A percentile compares a stretch with the other conserved stretches of the same genome.
These are phyloP conservation scores for Xylaria sp. DNA, from an alignment of 2,329 filamentous ascomycete species.

Conservation along the genomic window DNA sequence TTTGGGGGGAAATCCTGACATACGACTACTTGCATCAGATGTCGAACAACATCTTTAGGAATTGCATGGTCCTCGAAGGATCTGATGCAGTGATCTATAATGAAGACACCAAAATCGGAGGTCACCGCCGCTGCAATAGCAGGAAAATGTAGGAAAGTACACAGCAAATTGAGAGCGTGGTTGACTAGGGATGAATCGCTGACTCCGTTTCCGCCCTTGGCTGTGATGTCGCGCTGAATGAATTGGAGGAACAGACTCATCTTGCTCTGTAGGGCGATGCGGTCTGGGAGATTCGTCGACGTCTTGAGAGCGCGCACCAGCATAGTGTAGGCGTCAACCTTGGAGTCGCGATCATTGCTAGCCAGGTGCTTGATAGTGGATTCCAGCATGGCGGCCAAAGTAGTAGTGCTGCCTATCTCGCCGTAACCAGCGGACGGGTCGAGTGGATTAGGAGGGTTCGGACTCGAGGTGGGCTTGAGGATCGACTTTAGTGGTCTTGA, in stretches of 20 bases:
- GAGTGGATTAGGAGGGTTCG: conserved; percentile 56
- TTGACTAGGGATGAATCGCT: conserved; percentile 77
- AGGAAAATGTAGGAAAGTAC: conserved; percentile 78
- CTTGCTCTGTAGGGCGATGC: conserved; percentile 76
- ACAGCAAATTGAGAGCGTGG: conserved; percentile 81
- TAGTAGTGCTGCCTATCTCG: conserved; percentile 55
- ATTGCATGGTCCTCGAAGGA: conserved; percentile 73
- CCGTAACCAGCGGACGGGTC: conserved; percentile 56
- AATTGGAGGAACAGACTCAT: conserved; percentile 82
- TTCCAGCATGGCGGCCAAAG: conserved; percentile 83
- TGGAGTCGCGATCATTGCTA: conserved; percentile 74
- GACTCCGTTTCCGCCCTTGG: conserved; percentile 64
- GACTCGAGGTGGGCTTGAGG: conserved; percentile 73
- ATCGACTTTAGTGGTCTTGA: conserved; percentile 72
- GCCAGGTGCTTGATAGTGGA: conserved; percentile 85
- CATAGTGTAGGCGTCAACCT: conserved; percentile 87
- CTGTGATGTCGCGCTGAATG: conserved; percentile 81
- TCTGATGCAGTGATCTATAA: conserved; percentile 82
- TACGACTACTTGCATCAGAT: conserved; percentile 82
- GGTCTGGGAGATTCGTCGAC: conserved; percentile 83
- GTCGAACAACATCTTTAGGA: conserved; percentile 81
- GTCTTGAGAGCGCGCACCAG: conserved; percentile 79
- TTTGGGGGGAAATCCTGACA: conserved; percentile 81
- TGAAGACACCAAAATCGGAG: conserved; percentile 80
- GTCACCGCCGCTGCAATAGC: conserved; percentile 76